A percentile compares a stretch with the other conserved stretches of the same genome.
These are phyloP conservation scores for Chlorella sorokiniana DNA, from an alignment of 139 green algal genomes.

Conservation along the genomic window DNA sequence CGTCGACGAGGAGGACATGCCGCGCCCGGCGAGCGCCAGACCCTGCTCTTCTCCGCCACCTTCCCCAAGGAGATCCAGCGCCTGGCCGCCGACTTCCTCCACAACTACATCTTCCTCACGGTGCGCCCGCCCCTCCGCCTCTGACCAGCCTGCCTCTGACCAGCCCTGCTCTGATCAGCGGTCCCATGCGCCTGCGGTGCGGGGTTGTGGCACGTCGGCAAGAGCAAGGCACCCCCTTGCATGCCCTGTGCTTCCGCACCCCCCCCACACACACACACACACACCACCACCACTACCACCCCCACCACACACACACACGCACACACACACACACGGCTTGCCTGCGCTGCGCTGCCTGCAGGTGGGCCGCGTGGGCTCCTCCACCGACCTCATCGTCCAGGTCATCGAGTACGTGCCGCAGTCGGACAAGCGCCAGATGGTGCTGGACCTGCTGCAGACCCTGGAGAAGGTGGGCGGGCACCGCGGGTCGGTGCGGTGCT, in stretches of 20 bases:
- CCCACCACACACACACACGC: too few relatives aligned
- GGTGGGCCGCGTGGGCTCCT: slow-evolving; percentile 95
- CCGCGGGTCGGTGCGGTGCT: background rate
- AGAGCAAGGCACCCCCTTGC: too few relatives aligned
- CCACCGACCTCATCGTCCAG: slow-evolving; percentile 96
- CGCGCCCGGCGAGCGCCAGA: slow-evolving; percentile 86
- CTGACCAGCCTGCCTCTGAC: too few relatives aligned
- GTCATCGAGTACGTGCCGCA: slow-evolving; percentile 83
- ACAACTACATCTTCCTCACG: slow-evolving; percentile 98
- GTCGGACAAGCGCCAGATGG: slow-evolving; percentile 88
- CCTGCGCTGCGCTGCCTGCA: background rate
- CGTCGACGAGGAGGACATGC: slow-evolving; percentile 93
- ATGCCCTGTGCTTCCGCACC: background rate
- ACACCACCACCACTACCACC: too few relatives aligned
- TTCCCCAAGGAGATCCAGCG: slow-evolving; percentile 94
- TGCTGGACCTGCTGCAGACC: slow-evolving; percentile 92
- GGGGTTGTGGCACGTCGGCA: too few relatives aligned
- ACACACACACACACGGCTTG: too few relatives aligned
- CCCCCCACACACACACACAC: too few relatives aligned
- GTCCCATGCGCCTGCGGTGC: too few relatives aligned
- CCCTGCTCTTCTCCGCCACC: slow-evolving; percentile 95
- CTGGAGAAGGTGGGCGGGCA: slow-evolving; percentile 60
- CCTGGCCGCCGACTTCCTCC: slow-evolving; percentile 93
- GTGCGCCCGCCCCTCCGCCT: too few relatives aligned
- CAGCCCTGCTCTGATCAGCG: too few relatives aligned